A percentile compares a stretch with the other conserved stretches of the same genome.
Evolutionary conservation across 306 rosid genomes (phyloP).

Genomic region (Casuarina glauca): DNA sequence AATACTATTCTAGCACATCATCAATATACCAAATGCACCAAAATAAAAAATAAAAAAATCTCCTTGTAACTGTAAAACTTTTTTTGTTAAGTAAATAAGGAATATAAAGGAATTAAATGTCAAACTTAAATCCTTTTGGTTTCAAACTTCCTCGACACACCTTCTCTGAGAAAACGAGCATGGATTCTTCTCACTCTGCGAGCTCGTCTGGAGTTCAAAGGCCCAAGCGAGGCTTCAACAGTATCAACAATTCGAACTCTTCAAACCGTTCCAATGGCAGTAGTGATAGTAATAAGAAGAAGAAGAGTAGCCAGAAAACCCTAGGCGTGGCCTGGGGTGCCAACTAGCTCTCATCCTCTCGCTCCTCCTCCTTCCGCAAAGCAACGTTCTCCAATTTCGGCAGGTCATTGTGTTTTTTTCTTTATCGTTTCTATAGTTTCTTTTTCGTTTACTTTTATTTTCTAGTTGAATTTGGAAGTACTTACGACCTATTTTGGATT

Average conservation of each 20-base stretch:
- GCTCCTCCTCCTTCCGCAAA: conserved; percentile 52
- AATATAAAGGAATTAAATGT: no score
- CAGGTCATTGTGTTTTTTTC: conserved; percentile 34
- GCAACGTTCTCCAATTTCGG: conserved; percentile 69
- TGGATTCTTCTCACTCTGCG: conserved; percentile 56
- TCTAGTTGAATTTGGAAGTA: neutral
- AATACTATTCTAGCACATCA: no score
- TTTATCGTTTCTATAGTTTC: neutral
- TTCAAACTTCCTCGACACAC: conserved; percentile 19
- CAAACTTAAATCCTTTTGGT: no score
- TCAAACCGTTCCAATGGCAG: conserved; percentile 35
- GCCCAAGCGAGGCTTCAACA: conserved; percentile 52
- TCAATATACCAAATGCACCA: no score
- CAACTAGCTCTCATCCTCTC: conserved; percentile 56
- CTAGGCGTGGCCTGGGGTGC: conserved; percentile 84
- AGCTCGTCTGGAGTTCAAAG: conserved; percentile 40
- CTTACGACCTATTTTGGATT: neutral
- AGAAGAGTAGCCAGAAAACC: conserved; percentile 62
- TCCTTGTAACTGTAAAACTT: no score
- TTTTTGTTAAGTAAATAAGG: no score
- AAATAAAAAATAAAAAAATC: no score
- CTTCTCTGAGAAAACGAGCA: conserved; percentile 44
- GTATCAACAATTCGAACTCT: conserved; percentile 30
- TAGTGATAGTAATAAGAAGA: conserved; percentile 30
- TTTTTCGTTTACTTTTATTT: neutral